Percentiles rank a stretch among this genome's conserved stretches.
These are phyloP conservation scores for Tubosaeta sp. DNA, from an alignment of 768 basidiomycete genomes.

Conservation along the genomic window DNA sequence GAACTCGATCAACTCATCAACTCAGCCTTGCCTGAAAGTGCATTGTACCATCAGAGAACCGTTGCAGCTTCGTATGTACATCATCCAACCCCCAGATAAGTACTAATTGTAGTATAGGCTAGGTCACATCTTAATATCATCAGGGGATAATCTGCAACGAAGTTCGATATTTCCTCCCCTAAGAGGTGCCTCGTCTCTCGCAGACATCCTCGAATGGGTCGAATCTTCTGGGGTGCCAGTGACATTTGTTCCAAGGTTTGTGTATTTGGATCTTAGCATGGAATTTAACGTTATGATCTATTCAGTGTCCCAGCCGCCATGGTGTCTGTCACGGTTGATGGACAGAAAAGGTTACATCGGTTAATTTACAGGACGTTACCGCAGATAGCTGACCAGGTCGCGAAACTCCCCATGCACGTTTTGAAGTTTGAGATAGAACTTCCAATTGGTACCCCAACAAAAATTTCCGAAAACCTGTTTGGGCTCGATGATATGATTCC, in stretches of 20 bases:
- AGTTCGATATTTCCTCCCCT: conserved; percentile 47
- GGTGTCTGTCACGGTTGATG: conserved; percentile 25
- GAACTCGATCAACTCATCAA: conserved; percentile 15
- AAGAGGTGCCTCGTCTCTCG: conserved; percentile 36
- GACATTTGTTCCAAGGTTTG: conserved; percentile 53
- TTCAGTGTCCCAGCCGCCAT: conserved; percentile 38
- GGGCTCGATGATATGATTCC: not conserved
- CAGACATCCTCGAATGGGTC: conserved; percentile 46
- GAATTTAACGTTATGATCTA: not conserved
- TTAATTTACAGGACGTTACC: conserved; percentile 43
- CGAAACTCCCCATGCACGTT: conserved; percentile 14
- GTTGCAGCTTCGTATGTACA: conserved; percentile 39
- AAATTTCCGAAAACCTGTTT: not conserved
- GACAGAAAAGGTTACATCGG: conserved; percentile 40
- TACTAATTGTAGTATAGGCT: conserved; percentile 35
- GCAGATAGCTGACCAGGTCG: conserved; percentile 3
- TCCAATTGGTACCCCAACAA: not conserved
- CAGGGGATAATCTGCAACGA: conserved; percentile 31
- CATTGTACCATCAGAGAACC: conserved; percentile 10
- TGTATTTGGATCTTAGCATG: not conserved
- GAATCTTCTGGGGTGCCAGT: conserved; percentile 27
- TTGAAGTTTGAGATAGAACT: conserved; percentile 41
- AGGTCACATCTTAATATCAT: conserved; percentile 56
- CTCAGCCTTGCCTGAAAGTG: not conserved
- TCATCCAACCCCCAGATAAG: not conserved